Conservation (phyloP, 2,329 filamentous ascomycete genomes). For the Ceratocystis destructans region DNA sequence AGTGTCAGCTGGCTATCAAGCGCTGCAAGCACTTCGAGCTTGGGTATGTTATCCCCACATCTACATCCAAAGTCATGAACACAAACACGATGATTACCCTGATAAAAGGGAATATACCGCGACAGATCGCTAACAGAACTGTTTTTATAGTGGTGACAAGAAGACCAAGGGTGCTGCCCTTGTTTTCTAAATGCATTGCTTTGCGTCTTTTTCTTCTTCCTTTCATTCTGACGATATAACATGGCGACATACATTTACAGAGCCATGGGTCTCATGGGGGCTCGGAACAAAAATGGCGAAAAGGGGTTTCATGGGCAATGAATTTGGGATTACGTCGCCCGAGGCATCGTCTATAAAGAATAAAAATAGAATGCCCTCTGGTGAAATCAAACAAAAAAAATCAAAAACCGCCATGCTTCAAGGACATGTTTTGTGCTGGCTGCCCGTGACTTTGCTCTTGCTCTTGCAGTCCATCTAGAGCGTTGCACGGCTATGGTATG, state of each 20-base stretch:
- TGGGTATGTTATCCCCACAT: slow-evolving; percentile 51
- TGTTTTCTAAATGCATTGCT: slow-evolving; percentile 73
- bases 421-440: not conserved
- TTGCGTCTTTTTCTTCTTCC: slow-evolving; percentile 29
- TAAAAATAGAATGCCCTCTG: slow-evolving; percentile 26
- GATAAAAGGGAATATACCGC: not conserved
- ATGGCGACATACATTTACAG: slow-evolving; percentile 13
- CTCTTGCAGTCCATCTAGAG: not conserved
- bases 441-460: not conserved
- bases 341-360: slow-evolving; percentile 34
- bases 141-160: slow-evolving; percentile 80
- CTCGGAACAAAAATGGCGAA: slow-evolving; percentile 29
- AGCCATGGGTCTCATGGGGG: slow-evolving; percentile 13
- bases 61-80: not conserved
- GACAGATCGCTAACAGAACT: slow-evolving; percentile 29
- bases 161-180: slow-evolving; percentile 99
- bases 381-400: slow-evolving; percentile 21
- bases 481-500: not conserved
- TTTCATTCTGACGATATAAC: slow-evolving; percentile 35
- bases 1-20: slow-evolving; percentile 95
- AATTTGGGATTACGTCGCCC: slow-evolving; percentile 23
- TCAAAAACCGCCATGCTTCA: slow-evolving; percentile 8
- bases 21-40: slow-evolving; percentile 99
- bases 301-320: slow-evolving; percentile 31
- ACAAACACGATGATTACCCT: not conserved